phyloP scores from a whole-genome alignment of 2,329 filamentous ascomycete species.

The Botryotinia calthae region DNA sequence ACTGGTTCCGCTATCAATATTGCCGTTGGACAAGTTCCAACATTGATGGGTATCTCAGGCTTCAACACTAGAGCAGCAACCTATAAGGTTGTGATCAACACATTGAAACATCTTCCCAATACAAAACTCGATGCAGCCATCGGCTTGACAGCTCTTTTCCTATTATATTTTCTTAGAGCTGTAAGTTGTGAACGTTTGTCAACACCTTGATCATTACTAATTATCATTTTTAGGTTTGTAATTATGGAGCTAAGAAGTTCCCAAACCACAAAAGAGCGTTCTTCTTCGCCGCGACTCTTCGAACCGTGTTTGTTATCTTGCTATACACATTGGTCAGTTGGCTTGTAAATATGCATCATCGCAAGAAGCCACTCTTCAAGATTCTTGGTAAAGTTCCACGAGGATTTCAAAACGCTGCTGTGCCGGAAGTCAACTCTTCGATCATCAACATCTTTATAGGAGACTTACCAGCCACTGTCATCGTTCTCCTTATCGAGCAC shows the following conservation, averaged over 20 bases:
- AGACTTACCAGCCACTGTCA: constrained; percentile 80
- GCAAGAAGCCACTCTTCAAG: constrained; percentile 63
- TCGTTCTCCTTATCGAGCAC: constrained; percentile 95
- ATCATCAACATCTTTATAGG: constrained; percentile 67
- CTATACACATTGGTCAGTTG: constrained; percentile 91
- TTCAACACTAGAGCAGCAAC: constrained; percentile 70
- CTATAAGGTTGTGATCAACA: constrained; percentile 81
- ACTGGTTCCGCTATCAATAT: constrained; percentile 93
- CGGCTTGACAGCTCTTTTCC: constrained; percentile 74
- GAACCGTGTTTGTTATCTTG: constrained; percentile 87
- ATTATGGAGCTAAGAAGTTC: constrained; percentile 62
- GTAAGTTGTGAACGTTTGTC: not conserved
- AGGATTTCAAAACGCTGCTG: constrained; percentile 78
- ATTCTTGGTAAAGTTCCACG: constrained; percentile 76
- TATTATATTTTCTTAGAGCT: constrained; percentile 74
- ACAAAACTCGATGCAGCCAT: constrained; percentile 79
- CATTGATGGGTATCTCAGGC: constrained; percentile 74
- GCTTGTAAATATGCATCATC: constrained; percentile 70
- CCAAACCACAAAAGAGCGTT: constrained; percentile 69
- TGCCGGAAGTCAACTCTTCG: constrained; percentile 63
- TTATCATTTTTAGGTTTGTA: constrained; percentile 48
- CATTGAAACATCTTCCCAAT: constrained; percentile 65
- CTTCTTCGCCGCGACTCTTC: constrained; percentile 89
- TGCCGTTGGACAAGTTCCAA: constrained; percentile 75
- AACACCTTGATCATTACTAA: not conserved